A percentile compares a stretch with the other conserved stretches of the same genome.
These are phyloP conservation scores for Penicillium frequentans DNA, from an alignment of 2,329 filamentous ascomycete genomes.

Conservation along the genomic window DNA sequence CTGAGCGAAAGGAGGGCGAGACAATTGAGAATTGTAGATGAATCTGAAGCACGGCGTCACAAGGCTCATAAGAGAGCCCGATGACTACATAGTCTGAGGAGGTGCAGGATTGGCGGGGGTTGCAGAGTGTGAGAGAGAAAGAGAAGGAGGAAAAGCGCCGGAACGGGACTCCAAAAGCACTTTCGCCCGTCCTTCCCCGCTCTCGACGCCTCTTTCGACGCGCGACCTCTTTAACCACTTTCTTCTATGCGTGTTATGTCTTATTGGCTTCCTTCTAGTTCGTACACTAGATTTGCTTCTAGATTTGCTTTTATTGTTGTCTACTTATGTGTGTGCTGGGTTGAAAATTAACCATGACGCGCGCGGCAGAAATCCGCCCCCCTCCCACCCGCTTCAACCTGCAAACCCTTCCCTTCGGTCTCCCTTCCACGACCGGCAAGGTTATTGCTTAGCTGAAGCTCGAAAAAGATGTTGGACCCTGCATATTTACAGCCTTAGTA, in stretches of 20 bases:
- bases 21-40: slow-evolving; percentile 31
- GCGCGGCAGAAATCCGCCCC: slow-evolving; percentile 10
- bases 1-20: slow-evolving; percentile 15
- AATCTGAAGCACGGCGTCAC: slow-evolving; percentile 27
- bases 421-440: slow-evolving; percentile 5
- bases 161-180: slow-evolving; percentile 34
- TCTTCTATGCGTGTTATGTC: background rate
- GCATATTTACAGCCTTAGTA: background rate
- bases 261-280: background rate
- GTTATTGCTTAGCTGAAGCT: background rate
- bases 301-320: background rate
- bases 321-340: background rate
- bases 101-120: slow-evolving; percentile 35
- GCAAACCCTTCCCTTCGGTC: background rate
- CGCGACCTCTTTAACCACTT: slow-evolving; percentile 14
- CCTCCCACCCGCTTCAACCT: slow-evolving; percentile 1
- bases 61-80: slow-evolving; percentile 33
- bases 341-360: slow-evolving; percentile 1
- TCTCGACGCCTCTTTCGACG: slow-evolving; percentile 25
- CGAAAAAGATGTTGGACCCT: background rate
- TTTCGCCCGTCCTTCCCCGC: slow-evolving; percentile 34
- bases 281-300: background rate
- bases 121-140: slow-evolving; percentile 27
- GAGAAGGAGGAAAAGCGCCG: slow-evolving; percentile 32
- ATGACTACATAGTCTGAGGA: slow-evolving; percentile 44